Base-by-base conservation (phyloP, 768 basidiomycete species). In the Leccinum boreale region DNA sequence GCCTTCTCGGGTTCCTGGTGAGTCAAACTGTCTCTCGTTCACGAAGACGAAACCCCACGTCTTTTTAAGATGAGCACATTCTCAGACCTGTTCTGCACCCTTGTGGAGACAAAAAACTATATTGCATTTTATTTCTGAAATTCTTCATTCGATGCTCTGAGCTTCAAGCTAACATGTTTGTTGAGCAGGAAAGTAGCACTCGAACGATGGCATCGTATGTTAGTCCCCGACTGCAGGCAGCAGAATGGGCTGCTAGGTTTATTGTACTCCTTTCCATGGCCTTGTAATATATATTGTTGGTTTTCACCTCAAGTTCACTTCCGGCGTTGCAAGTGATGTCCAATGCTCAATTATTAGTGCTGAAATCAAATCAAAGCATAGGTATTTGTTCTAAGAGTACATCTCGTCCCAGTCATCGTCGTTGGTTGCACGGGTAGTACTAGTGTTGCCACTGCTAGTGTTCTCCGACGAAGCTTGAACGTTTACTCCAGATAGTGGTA, bases 331-430 rank as follows among this genome's bases (percentile, higher is more conserved):
- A 4, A 46, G 26, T 53, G 7, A 10, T 47, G 10, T 36, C 3
- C 36, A 17, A 36, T 0, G 8, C 36, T 47, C 46, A 24, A 17
- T 24, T 24, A 19, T 2, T 7, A 39, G 19, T 21, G 14, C 19
- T 21, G 39, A 29, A 12, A 29, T n/a, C 17, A 8, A n/a, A 26
- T 3, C 2, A 2, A 12, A 23, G 10, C 3, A 23, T 24, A 33
- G n/a, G 11, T 42, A 29, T 12, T 49, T 19, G 23, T 3, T 57
- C 48, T 67, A 81, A 48, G 79, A 69, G 69, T 89, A 89, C 79
- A 88, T 83, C 52, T 87, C 84, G 48, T 87, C 86, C 79, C 78
- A 82, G 21, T 81, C 85, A 52, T 83, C 80, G 24, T 81, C 79
- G 31, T 79, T 78, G 12, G 71, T 75, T 44, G 62, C 60, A n/a